Base-by-base conservation (phyloP, 768 basidiomycete species). In the Bullera alba region DNA sequence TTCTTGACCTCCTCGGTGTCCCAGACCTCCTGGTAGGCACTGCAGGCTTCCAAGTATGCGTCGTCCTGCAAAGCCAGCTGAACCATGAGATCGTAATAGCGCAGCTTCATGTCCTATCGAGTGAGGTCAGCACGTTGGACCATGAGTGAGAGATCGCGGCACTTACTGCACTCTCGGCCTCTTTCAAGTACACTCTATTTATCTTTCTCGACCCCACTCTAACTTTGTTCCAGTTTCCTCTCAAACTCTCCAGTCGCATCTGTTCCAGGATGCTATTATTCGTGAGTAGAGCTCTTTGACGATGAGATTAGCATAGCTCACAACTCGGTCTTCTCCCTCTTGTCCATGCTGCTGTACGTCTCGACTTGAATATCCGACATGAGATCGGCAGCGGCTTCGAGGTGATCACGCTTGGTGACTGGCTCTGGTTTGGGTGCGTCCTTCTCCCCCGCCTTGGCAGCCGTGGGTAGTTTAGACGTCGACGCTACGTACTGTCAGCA, bases 331-430 rank as follows among this genome's bases (percentile, higher is more conserved):
- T 99, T 99, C 74, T 99, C 95, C 66, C 86, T 77, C 53, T 91
- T 83, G 57, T 96, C 89, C 95, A 99, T 97, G 5, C 88, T 90
- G 14, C 92, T 96, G 71, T 96, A 99, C 1, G 95, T 97, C 75
- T 99, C 95, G 32, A 99, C 92, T 76, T 96, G 92, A 2, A 99
- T 81, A 51, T 99, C 95, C 21, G 85, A 85, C 54, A 97, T 78
- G 25, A 97, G 76, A 57, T 97, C 95, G 0, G 88, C 91, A 5
- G 95, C 91, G 0, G 83, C 85, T 62, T 86, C 82, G 32, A 89
- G 75, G 35, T 83, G 81, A 60, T 87, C 85, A 48, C 63, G 61
- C 14, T 64, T 55, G 58, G 85, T 86, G 17, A 69, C 67, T 4
- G 73, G 70, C 43, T 70, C 65, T 17, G 61, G 51, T 30, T 63